Base-by-base conservation (phyloP, 192 early-diverging fungal genomes). In the Coemansia pectinata region DNA sequence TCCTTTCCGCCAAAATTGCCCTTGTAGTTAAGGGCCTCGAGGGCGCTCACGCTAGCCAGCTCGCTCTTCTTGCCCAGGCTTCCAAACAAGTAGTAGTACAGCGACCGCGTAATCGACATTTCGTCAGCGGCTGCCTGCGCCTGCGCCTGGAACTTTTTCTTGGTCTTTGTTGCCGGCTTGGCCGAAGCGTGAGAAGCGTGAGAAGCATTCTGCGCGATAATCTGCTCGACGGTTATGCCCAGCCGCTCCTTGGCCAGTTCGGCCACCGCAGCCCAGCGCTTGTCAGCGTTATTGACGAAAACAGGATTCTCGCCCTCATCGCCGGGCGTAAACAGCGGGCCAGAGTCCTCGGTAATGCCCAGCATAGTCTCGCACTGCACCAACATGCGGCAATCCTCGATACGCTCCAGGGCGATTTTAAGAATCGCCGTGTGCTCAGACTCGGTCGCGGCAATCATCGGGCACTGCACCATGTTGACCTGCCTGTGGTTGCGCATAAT, bases 361-460 rank as follows among this genome's bases (percentile, higher is more conserved):
- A 83, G 66, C 71, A 84, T 69, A 11, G 50, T 11, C 69, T 84
- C 82, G 66, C 82, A 74, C 53, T 79, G 76, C 11, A 65, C 66
- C 17, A 84, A 69, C 53, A 45, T 65, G 5, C 77, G 73, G 12
- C 71, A 66, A 52, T 72, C 74, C 45, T 84, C 72, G 4, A 84
- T 31, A 31, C 68, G 65, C 12, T 70, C 55, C 3, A 67, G 14
- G 0, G 77, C 82, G 21, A 76, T 33, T 4, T 10, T 33, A 47
- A 70, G 27, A 15, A 84, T 15, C 7, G 67, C 62, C 36, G 39
- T 25, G 19, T 79, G 77, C 72, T 84, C 82, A n/a, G 67, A 31
- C 57, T 78, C 73, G 2, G 65, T 62, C 2, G 82, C 77, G 0
- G 69, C 70, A 58, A 79, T 72, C 65, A 76, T 44, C 41, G 82